phyloP scores from a whole-genome alignment of 140 eudicot genomes.

The Stevia rebaudiana region DNA sequence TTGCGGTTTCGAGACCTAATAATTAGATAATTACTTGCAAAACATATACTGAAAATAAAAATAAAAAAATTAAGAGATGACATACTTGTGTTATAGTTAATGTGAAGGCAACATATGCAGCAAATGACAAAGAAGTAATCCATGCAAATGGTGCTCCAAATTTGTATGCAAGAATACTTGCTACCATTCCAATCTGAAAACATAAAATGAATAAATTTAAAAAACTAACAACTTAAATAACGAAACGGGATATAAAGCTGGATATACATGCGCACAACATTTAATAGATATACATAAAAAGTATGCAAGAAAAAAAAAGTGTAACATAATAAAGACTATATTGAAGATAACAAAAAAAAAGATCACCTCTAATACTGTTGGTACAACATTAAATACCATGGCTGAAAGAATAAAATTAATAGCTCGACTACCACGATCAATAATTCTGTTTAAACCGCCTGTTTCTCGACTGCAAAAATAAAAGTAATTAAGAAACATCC shows the following conservation, averaged over 20 bases:
- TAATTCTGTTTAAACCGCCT: conserved; percentile 77
- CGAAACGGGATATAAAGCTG: not conserved
- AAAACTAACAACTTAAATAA: not conserved
- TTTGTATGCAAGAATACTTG: conserved; percentile 94
- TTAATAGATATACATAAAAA: not conserved
- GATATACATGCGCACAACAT: not conserved
- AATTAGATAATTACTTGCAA: not conserved
- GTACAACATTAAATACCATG: conserved; percentile 96
- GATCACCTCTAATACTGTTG: conserved; percentile 83
- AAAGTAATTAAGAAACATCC: conserved; percentile 4
- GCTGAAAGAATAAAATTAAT: conserved; percentile 83
- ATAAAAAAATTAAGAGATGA: too few species aligned
- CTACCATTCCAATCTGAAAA: conserved; percentile 83
- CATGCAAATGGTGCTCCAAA: conserved; percentile 90
- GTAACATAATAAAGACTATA: not conserved
- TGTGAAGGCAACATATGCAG: conserved; percentile 79
- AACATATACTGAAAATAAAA: not conserved
- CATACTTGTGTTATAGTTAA: conserved; percentile 81
- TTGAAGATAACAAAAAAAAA: not conserved
- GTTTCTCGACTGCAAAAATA: conserved; percentile 81
- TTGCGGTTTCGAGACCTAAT: too few species aligned
- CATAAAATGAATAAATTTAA: conserved; percentile 11
- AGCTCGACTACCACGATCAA: conserved; percentile 99
- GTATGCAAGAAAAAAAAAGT: not conserved
- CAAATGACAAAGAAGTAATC: conserved; percentile 83